These are phyloP conservation scores for Dothiorella sarmentorum DNA, from an alignment of 2,329 filamentous ascomycete species.

Conservation along the genomic window DNA sequence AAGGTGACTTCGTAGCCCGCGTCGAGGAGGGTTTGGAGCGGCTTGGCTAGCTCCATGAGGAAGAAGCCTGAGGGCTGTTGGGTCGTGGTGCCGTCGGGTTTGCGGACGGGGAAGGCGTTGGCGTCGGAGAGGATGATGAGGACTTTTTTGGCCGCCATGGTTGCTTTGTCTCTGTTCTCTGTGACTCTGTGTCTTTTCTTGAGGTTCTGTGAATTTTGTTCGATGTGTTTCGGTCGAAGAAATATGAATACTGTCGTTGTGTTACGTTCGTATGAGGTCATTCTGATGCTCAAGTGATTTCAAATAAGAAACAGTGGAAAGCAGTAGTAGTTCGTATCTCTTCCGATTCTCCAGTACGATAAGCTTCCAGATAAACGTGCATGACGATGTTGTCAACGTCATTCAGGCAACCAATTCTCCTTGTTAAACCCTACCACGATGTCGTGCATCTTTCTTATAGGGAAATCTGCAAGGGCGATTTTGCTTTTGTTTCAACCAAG, in stretches of 20 bases:
- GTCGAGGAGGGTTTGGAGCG: constrained; percentile 29
- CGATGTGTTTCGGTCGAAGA: not conserved
- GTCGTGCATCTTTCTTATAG: no score
- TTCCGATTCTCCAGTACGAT: not conserved
- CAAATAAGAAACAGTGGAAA: not conserved
- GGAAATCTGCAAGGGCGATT: no score
- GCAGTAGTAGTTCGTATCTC: not conserved
- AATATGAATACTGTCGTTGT: not conserved
- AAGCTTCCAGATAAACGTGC: not conserved
- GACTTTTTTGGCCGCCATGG: constrained; percentile 34
- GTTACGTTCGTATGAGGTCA: not conserved
- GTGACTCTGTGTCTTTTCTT: no score
- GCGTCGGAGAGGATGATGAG: constrained; percentile 47
- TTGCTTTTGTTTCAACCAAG: no score
- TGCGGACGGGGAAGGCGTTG: constrained; percentile 37
- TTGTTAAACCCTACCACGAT: not conserved
- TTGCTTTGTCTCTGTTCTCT: not conserved
- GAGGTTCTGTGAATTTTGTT: not conserved
- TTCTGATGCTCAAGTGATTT: not conserved
- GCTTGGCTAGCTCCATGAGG: constrained; percentile 34
- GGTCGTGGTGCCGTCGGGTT: constrained; percentile 21
- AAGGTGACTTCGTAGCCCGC: constrained; percentile 44
- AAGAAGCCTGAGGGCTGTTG: constrained; percentile 32
- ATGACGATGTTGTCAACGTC: not conserved
- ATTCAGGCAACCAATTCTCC: not conserved